Percentiles rank a stretch among this genome's conserved stretches.
Conservation (phyloP, 202 grass and related monocot species). For the Setaria viridis region DNA sequence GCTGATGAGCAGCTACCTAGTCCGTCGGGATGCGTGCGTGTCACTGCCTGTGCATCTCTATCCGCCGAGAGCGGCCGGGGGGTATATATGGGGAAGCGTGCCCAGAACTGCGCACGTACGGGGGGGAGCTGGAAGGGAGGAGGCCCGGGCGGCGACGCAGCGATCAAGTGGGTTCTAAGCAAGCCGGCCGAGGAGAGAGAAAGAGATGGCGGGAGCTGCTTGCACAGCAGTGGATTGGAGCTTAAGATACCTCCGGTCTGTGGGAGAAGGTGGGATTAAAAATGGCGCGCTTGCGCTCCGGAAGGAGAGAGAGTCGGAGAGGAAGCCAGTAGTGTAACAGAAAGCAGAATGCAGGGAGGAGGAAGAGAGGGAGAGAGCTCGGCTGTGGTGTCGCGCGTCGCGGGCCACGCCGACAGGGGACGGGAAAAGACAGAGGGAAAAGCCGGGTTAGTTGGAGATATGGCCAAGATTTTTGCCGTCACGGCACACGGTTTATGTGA, state of each 20-base stretch:
- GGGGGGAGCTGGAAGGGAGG: background rate
- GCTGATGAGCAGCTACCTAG: slow-evolving; percentile 23
- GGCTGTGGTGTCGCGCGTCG: background rate
- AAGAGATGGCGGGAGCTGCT: background rate
- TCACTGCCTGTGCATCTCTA: slow-evolving; percentile 36
- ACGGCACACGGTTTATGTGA: slow-evolving; percentile 29
- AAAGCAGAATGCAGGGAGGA: background rate
- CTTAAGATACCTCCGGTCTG: slow-evolving; percentile 61
- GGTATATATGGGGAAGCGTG: slow-evolving; percentile 65
- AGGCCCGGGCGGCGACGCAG: slow-evolving; percentile 40
- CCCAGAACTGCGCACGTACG: slow-evolving; percentile 58
- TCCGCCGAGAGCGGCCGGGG: slow-evolving; percentile 41
- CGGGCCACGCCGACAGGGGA: slow-evolving; percentile 31
- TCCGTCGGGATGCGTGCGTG: slow-evolving; percentile 32
- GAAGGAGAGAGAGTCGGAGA: background rate
- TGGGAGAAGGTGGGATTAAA: slow-evolving; percentile 38
- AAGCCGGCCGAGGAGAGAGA: slow-evolving; percentile 32
- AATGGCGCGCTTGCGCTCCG: slow-evolving; percentile 14
- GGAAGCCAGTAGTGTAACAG: background rate
- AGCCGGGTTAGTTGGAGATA: slow-evolving; percentile 45
- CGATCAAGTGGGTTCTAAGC: slow-evolving; percentile 82
- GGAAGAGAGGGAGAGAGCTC: background rate
- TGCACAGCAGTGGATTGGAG: slow-evolving; percentile 65
- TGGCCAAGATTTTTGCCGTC: slow-evolving; percentile 38
- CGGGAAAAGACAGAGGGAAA: slow-evolving; percentile 30